Percentiles rank a stretch among this genome's conserved stretches.
phyloP scores from a whole-genome alignment of 495 filamentous ascomycete species.

The Darksidea phi region DNA sequence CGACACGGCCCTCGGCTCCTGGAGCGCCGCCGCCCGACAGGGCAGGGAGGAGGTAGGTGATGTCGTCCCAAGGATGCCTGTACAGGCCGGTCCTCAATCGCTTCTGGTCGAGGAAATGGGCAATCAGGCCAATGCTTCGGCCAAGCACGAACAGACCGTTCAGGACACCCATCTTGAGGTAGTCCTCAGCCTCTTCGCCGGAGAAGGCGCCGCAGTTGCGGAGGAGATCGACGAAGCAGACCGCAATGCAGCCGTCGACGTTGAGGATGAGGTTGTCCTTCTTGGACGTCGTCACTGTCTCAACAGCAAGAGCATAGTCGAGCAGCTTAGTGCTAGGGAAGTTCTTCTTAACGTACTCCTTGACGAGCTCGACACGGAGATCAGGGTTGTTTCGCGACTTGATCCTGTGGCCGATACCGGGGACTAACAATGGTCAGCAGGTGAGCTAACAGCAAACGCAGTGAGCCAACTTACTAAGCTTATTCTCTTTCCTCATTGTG shows the following conservation, averaged over 20 bases:
- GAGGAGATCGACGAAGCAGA: slow-evolving; percentile 97
- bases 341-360: slow-evolving; percentile 95
- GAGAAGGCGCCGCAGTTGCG: slow-evolving; percentile 97
- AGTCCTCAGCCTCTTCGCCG: slow-evolving; percentile 77
- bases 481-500: slow-evolving; percentile 98
- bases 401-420: slow-evolving; percentile 97
- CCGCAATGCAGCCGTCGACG: slow-evolving; percentile 95
- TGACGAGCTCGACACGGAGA: slow-evolving; percentile 97
- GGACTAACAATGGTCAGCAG: slow-evolving; percentile 58
- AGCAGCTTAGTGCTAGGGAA: slow-evolving; percentile 96
- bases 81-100: slow-evolving; percentile 95
- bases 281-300: slow-evolving; percentile 97
- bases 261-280: slow-evolving; percentile 99
- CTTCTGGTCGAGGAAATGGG: slow-evolving; percentile 99
- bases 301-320: slow-evolving; percentile 96
- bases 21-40: slow-evolving; percentile 30
- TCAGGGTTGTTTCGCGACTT: slow-evolving; percentile 99
- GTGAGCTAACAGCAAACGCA: neutral
- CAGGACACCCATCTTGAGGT: slow-evolving; percentile 90
- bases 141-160: slow-evolving; percentile 99
- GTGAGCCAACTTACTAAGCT: slow-evolving; percentile 70
- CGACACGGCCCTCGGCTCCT: slow-evolving; percentile 38
- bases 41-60: slow-evolving; percentile 38
- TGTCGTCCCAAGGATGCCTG: slow-evolving; percentile 88
- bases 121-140: slow-evolving; percentile 95